Evolutionary conservation across 1,284 basidiomycete genomes (phyloP).

Genomic region (Phellinidium pouzarii): DNA sequence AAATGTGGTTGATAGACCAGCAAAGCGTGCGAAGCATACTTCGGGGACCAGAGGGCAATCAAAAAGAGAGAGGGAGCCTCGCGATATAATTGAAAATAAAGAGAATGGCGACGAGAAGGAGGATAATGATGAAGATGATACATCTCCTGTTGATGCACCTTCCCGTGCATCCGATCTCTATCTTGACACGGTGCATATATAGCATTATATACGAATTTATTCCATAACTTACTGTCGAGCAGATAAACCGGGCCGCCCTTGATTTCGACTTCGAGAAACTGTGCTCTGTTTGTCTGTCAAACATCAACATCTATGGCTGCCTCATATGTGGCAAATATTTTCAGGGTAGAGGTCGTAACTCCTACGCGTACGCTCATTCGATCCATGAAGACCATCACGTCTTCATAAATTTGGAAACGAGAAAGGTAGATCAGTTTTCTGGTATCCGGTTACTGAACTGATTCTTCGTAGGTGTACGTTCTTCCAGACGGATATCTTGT

Average conservation of each 20-base stretch:
- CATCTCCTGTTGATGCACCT: slow-evolving; percentile 35
- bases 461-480: slow-evolving; percentile 74
- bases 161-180: slow-evolving; percentile 80
- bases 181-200: slow-evolving; percentile 78
- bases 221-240: slow-evolving; percentile 7
- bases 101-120: slow-evolving; percentile 21
- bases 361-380: slow-evolving; percentile 94
- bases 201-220: slow-evolving; percentile 1
- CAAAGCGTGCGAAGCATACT: slow-evolving; percentile 37
- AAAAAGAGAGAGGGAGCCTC: slow-evolving; percentile 18
- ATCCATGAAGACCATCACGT: slow-evolving; percentile 98
- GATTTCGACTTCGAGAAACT: slow-evolving; percentile 99
- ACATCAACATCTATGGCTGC: slow-evolving; percentile 97
- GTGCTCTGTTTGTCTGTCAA: slow-evolving; percentile 92
- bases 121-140: slow-evolving; percentile 46
- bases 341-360: slow-evolving; percentile 89
- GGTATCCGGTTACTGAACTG: slow-evolving; percentile 18
- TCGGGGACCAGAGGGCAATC: slow-evolving; percentile 1
- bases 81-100: slow-evolving; percentile 3
- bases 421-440: slow-evolving; percentile 56
- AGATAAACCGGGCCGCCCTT: slow-evolving; percentile 85
- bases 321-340: slow-evolving; percentile 99
- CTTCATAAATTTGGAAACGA: slow-evolving; percentile 91
- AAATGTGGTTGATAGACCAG: slow-evolving; percentile 29
- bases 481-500: slow-evolving; percentile 97